Base-by-base conservation (phyloP, 2,329 filamentous ascomycete genomes). In the Diaporthe ampelina region DNA sequence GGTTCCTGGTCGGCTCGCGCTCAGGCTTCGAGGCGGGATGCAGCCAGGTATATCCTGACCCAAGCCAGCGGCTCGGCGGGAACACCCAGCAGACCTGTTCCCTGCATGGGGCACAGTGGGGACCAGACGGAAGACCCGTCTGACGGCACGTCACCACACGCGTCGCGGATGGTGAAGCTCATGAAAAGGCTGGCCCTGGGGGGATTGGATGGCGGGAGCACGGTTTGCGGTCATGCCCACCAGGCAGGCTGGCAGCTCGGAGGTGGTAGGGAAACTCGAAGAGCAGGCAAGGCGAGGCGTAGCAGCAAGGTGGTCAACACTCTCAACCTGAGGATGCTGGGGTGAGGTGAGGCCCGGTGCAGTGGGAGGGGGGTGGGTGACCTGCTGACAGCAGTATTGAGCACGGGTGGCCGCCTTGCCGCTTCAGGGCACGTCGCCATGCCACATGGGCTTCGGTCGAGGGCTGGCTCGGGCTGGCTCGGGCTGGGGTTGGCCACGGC, bases 91-190 rank as follows among this genome's bases (percentile, higher is more conserved):
- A 58, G 69, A 71, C 69, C 19, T 40, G 57, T 71, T 58, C 56
- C 35, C 56, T 71, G 69, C 69, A 71, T 61, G 56, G 56, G n/a
- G 35, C 29, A n/a, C 29, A 35, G 68, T 59, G 69, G 69, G 57
- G 17, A 61, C 26, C 13, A 26, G 67, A 19, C 48, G 56, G 32
- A 59, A 45, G n/a, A 26, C 54, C 26, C 40, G 8, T 63, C 29
- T 32, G 24, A 43, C 68, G 54, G 40, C 29, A 58, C 40, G 26
- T 26, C 40, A 15, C 45, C 45, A 40, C 68, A 56, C 54, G 67
- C n/a, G 21, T 37, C 13, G 67, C 43, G 26, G 54, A 43, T 50
- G 24, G 26, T 50, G 29, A 56, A 37, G 24, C n/a, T n/a, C 19
- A 59, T 10, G 32, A 29, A 65, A 50, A 7, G 26, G n/a, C 43